phyloP scores from a whole-genome alignment of 768 basidiomycete genomes.

The Exidia glandulosa region DNA sequence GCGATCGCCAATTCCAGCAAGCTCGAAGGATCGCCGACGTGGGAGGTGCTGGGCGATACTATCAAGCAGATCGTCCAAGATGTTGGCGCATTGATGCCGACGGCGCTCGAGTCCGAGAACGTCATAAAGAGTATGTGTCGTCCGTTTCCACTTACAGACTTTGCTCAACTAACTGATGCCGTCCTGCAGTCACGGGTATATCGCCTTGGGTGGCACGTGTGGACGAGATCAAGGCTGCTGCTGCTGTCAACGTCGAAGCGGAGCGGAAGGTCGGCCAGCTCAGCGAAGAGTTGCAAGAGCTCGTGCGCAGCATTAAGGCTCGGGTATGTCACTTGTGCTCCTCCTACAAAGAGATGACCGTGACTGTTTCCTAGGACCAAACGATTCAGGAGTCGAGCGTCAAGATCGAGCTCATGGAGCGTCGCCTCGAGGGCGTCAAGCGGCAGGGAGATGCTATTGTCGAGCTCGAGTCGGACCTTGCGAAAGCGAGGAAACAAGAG shows the following conservation, averaged over 20 bases:
- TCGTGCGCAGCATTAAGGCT: constrained; percentile 69
- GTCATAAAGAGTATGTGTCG: constrained; percentile 57
- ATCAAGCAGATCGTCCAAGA: constrained; percentile 63
- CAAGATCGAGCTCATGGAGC: constrained; percentile 92
- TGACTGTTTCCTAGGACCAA: constrained; percentile 56
- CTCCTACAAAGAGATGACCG: too few species aligned
- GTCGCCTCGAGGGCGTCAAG: constrained; percentile 82
- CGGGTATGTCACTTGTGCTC: too few species aligned
- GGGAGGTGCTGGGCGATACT: constrained; percentile 66
- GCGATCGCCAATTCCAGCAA: constrained; percentile 59
- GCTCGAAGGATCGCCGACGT: constrained; percentile 52
- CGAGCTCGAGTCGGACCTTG: constrained; percentile 70
- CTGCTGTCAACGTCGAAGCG: constrained; percentile 83
- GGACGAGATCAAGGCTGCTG: constrained; percentile 68
- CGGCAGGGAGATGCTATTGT: constrained; percentile 77
- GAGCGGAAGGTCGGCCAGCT: constrained; percentile 78
- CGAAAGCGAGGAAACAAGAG: constrained; percentile 79
- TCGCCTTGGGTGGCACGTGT: constrained; percentile 82
- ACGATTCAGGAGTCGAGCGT: constrained; percentile 77
- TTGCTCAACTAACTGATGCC: background rate
- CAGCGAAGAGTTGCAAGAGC: constrained; percentile 81
- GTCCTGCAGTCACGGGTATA: constrained; percentile 55
- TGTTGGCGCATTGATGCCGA: constrained; percentile 56
- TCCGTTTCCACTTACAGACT: too few species aligned
- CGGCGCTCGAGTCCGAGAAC: constrained; percentile 64